These are phyloP conservation scores for Nakazawaea wickerhamii DNA, from an alignment of 805 yeast genomes.

Conservation along the genomic window DNA sequence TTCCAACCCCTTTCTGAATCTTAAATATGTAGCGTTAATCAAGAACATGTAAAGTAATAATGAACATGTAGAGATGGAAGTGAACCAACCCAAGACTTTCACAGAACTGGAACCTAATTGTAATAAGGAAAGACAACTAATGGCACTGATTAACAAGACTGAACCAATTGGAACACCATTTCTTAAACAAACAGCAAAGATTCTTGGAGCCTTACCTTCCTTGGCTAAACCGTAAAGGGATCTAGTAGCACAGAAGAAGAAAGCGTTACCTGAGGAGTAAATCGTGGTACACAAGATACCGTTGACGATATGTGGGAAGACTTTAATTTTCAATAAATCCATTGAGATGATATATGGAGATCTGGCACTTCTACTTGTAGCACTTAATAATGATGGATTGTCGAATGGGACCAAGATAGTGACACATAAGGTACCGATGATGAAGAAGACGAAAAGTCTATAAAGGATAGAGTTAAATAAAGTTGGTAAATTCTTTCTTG, in stretches of 20 bases:
- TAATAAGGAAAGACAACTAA: constrained; percentile 64
- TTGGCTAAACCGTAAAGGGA: constrained; percentile 64
- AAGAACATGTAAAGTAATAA: constrained; percentile 58
- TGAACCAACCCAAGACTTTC: constrained; percentile 66
- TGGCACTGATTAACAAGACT: constrained; percentile 45
- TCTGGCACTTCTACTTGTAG: constrained; percentile 37
- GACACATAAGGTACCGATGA: constrained; percentile 44
- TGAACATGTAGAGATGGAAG: constrained; percentile 64
- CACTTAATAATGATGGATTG: constrained; percentile 30
- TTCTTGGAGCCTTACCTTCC: constrained; percentile 65
- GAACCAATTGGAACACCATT: constrained; percentile 73
- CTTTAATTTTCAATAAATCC: constrained; percentile 55
- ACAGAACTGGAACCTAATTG: constrained; percentile 58
- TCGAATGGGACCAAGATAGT: constrained; percentile 38
- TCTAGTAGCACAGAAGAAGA: constrained; percentile 63
- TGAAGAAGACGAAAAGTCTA: constrained; percentile 36
- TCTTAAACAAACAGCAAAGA: constrained; percentile 57
- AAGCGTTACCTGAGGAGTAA: constrained; percentile 79
- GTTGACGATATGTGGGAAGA: constrained; percentile 70
- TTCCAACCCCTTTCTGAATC: constrained; percentile 54
- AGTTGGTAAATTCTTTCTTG: constrained; percentile 38
- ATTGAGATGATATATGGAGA: constrained; percentile 83
- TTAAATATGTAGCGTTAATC: constrained; percentile 52
- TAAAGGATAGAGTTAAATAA: constrained; percentile 42
- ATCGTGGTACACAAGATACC: constrained; percentile 69